Conservation (phyloP, 371 early-diverging fungal genomes). For the Umbelopsis sp. region DNA sequence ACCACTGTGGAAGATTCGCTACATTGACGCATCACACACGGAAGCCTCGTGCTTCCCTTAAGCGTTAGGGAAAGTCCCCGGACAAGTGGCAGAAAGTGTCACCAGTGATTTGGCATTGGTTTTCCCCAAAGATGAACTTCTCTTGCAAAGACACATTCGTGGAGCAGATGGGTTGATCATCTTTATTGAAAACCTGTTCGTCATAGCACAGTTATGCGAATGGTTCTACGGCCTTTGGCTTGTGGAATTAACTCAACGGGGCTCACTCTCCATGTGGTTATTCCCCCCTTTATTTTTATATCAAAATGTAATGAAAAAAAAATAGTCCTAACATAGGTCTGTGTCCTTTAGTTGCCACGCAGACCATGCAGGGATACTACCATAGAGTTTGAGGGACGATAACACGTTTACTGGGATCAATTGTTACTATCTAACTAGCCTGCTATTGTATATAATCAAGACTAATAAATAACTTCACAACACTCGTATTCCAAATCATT, state of each 20-base stretch:
- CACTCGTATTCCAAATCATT: conserved; percentile 14
- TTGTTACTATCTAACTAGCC: no score
- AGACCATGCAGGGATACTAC: no score
- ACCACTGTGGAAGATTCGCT: conserved; percentile 20
- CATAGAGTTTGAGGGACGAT: no score
- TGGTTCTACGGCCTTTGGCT: conserved; percentile 24
- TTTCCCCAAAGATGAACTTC: conserved; percentile 19
- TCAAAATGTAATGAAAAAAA: conserved; percentile 6
- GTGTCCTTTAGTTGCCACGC: not conserved
- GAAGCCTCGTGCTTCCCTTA: conserved; percentile 22
- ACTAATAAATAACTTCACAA: not conserved
- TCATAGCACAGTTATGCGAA: conserved; percentile 58
- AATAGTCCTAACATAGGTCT: not conserved
- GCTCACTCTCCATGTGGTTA: conserved; percentile 51
- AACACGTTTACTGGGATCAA: no score
- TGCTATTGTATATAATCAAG: no score
- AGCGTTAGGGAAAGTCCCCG: conserved; percentile 59
- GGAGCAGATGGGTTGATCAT: conserved; percentile 14
- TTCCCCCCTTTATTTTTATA: conserved; percentile 22
- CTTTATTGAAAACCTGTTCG: conserved; percentile 32
- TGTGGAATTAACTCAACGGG: conserved; percentile 48
- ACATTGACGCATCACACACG: conserved; percentile 46
- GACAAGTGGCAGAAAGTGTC: conserved; percentile 53
- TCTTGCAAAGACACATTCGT: conserved; percentile 18
- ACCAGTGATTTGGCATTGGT: conserved; percentile 45